Evolutionary conservation across 2,329 filamentous ascomycete species (phyloP), one percentile per base, ranked within the genome.

Genomic region (Calonectria honghensis): DNA sequence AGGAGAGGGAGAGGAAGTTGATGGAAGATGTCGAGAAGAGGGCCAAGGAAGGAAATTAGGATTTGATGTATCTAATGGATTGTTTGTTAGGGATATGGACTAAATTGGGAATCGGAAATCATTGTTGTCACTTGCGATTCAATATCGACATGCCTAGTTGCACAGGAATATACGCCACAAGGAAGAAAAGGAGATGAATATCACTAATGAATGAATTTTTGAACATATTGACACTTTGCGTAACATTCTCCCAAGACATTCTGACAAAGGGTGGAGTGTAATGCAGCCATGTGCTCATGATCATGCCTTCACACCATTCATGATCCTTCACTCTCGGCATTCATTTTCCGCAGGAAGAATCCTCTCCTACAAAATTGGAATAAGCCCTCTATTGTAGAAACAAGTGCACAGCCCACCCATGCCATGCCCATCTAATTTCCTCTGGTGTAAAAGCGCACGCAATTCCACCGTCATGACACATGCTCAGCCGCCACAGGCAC

Each of bases 1-100:
- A 57, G 37, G 45, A 76, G 37, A 72, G 75, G 14, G 75, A 76
- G 24, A 74, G 32, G 59, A 77, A 68, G 39, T 31, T 76, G 24
- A 32, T 39, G 13, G 39, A 67, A 7, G 59, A 52, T 6, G 27
- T 75, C 6, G 72, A 68, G 18, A 73, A 45, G 10, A 39, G 54
- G 31, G 63, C 41, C 24, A 31, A 61, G 4, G 59, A 37, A 50
- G 27, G 27, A 54, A 50, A 65, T 35, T 65, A 65, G 45, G 18
- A 20, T 24, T 2, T 24, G 6, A 31, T 32, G 10, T 24, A 4
- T 10, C 18, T 64, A n/a, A 9, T 16, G 7, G 24, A 14, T 27
- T 32, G 24, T 13, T 3, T 32, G 14, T 24, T 2, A 6, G 61
- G 39, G 13, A 39, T 6, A 3, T 20, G 35, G 16, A 27, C 29